Evolutionary conservation across 768 basidiomycete species (phyloP).

Genomic region (Psilocybe tampanensis): DNA sequence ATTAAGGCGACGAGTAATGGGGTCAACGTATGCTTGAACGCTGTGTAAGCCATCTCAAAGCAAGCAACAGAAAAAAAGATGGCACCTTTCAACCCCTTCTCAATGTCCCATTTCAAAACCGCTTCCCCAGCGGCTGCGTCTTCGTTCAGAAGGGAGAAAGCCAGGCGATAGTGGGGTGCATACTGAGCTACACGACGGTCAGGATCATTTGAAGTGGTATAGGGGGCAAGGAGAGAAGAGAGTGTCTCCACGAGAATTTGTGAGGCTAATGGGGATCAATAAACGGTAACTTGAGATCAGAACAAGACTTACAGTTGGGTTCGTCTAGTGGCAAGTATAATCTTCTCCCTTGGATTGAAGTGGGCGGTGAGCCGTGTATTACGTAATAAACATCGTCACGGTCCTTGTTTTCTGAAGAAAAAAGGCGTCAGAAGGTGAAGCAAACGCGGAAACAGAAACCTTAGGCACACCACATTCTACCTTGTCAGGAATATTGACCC

Average conservation of each 20-base stretch:
- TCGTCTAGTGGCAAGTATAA: conserved; percentile 31
- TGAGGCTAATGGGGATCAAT: conserved; percentile 10
- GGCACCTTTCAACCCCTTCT: conserved; percentile 60
- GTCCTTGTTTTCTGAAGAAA: conserved; percentile 2
- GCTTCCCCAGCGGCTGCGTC: conserved; percentile 70
- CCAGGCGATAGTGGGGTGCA: conserved; percentile 78
- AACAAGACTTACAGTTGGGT: conserved; percentile 19
- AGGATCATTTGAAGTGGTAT: conserved; percentile 40
- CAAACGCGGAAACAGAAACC: not conserved
- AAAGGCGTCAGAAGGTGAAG: not conserved
- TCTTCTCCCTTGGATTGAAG: conserved; percentile 26
- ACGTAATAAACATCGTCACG: conserved; percentile 13
- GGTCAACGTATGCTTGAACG: conserved; percentile 64
- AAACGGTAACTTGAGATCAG: not conserved
- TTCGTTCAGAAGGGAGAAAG: conserved; percentile 94
- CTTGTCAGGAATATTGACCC: conserved; percentile 32
- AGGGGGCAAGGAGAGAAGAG: conserved; percentile 43
- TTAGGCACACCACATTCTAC: conserved; percentile 36
- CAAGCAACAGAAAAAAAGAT: not conserved
- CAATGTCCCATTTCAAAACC: conserved; percentile 74
- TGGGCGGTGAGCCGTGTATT: not conserved
- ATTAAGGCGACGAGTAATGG: conserved; percentile 60
- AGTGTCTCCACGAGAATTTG: conserved; percentile 30
- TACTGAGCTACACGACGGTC: conserved; percentile 68
- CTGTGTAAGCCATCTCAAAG: not conserved